A percentile compares a stretch with the other conserved stretches of the same genome.
These are phyloP conservation scores for Puccinia horiana DNA, from an alignment of 1,284 basidiomycete species.

Conservation along the genomic window DNA sequence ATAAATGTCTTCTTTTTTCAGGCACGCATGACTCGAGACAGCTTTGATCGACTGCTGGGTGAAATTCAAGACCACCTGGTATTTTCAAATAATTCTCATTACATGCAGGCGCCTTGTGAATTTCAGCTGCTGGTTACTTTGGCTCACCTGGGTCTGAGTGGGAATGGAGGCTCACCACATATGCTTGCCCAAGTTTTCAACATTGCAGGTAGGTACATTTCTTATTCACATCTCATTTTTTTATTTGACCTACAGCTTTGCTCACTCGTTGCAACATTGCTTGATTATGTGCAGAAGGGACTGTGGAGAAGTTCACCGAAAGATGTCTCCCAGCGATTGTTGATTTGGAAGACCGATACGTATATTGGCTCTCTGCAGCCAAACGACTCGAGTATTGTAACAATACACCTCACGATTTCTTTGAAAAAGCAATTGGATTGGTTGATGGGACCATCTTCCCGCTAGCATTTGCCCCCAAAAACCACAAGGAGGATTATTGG, in stretches of 20 bases:
- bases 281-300: too few relatives aligned
- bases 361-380: background rate
- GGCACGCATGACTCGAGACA: background rate
- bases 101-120: background rate
- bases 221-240: background rate
- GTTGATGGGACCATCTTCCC: conserved; percentile 7
- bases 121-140: background rate
- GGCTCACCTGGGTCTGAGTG: background rate
- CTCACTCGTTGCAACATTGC: too few relatives aligned
- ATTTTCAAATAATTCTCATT: background rate
- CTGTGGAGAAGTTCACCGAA: conserved; percentile 1
- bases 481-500: conserved; percentile 15
- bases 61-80: background rate
- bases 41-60: background rate
- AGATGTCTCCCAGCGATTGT: background rate
- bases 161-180: background rate
- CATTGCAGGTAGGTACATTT: background rate
- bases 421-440: conserved; percentile 11
- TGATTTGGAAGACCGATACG: background rate
- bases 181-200: background rate
- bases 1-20: background rate
- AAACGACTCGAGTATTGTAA: too few relatives aligned
- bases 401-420: background rate
- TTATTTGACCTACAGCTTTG: too few relatives aligned
- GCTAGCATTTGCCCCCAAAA: background rate